These are phyloP conservation scores for Polytrichum commune DNA, from an alignment of 225 moss, liverwort and hornwort genomes.

Conservation along the genomic window DNA sequence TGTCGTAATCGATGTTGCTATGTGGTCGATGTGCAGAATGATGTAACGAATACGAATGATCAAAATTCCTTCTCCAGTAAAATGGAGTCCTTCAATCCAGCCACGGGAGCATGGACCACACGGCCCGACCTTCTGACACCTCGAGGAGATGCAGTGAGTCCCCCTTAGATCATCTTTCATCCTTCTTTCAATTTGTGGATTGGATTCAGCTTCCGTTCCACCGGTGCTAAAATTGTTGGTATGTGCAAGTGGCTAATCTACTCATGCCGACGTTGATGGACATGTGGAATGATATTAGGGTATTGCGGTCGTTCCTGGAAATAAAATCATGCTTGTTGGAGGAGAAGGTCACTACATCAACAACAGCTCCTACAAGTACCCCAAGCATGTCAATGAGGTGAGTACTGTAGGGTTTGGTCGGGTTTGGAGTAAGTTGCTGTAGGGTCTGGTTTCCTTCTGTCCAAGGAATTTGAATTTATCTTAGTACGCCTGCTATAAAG, in stretches of 20 bases:
- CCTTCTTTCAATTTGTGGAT: background rate
- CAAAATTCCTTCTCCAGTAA: conserved; percentile 45
- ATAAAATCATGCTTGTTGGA: conserved; percentile 73
- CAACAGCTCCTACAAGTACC: conserved; percentile 45
- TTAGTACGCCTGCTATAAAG: too few species aligned
- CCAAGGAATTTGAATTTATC: too few species aligned
- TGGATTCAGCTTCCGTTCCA: background rate
- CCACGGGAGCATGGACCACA: conserved; percentile 56
- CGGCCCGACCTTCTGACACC: conserved; percentile 71
- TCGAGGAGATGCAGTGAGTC: conserved; percentile 81
- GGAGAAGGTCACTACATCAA: conserved; percentile 90
- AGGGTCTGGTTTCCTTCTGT: too few species aligned
- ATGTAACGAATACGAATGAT: background rate
- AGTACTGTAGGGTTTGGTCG: background rate
- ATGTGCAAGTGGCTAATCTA: too few species aligned
- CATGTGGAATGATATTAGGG: conserved; percentile 38
- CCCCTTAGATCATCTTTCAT: background rate
- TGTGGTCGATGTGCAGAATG: background rate
- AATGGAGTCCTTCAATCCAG: conserved; percentile 84
- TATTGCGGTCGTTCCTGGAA: conserved; percentile 61
- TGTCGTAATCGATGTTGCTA: background rate
- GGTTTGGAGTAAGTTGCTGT: too few species aligned
- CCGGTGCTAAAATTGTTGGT: too few species aligned
- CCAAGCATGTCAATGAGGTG: conserved; percentile 95
- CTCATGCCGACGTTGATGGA: background rate